Evolutionary conservation across 805 yeast genomes (phyloP), one percentile per base, ranked within the genome.

Genomic region (Saccharomycopsis babjevae): DNA sequence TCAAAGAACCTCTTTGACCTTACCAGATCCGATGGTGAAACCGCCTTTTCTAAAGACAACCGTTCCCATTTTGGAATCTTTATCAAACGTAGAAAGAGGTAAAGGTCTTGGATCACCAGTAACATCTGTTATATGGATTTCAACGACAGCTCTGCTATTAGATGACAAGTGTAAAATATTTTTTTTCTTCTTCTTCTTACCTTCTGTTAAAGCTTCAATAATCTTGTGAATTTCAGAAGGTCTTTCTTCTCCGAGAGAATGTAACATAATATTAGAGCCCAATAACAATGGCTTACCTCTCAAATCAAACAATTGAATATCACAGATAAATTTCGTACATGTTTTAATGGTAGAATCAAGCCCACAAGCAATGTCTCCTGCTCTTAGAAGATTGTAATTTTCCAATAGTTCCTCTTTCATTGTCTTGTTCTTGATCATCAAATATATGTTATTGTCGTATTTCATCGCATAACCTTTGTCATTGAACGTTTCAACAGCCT

Each of bases 191-290:
- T 71, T 73, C 57, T 66, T 68, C 5, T 66, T 62, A 22, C 71
- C 70, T 16, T 40, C 56, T n/a, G 32, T 38, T 11, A 57, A n/a
- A 10, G 60, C 70, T 54, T 63, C 74, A 66, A 61, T 72, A 64
- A 66, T 84, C 77, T 79, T 79, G 52, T 77, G 68, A 22, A 91
- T 74, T 64, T 84, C 80, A 4, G 90, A 90, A 1, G 94, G 89
- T 50, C 83, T 81, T 52, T 85, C 83, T 30, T 83, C 78, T 61
- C 89, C 84, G 64, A 92, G 91, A 63, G 92, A 79, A 72, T 91
- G 90, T 58, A 89, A 71, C 50, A 89, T 81, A 65, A 90, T 79
- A 50, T 92, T 86, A 0, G 96, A 79, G 7, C 97, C 97, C 15
- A 86, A 84, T 50, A 91, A 73, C 55, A 91, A 72, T 0, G 97